Conservation (phyloP, 2,329 filamentous ascomycete genomes). For the Penicillium expansum region DNA sequence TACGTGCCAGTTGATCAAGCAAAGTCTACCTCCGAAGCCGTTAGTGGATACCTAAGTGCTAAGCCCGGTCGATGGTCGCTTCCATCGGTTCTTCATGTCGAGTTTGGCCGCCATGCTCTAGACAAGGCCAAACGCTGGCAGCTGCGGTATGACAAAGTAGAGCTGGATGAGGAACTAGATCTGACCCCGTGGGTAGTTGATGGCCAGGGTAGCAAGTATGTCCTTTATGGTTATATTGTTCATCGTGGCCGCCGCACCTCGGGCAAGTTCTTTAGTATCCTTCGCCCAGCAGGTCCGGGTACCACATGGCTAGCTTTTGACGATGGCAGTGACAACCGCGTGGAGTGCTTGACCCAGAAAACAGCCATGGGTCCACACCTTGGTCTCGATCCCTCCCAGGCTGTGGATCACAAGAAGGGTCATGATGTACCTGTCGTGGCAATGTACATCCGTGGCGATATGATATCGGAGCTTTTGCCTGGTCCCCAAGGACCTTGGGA, state of each 20-base stretch:
- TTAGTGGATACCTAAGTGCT: constrained; percentile 32
- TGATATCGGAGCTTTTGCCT: constrained; percentile 42
- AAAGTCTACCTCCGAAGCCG: constrained; percentile 38
- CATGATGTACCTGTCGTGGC: constrained; percentile 55
- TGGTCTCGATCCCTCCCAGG: constrained; percentile 44
- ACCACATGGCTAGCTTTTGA: constrained; percentile 60
- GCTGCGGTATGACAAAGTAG: constrained; percentile 56
- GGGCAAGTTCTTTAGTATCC: constrained; percentile 58
- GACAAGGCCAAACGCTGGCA: constrained; percentile 56
- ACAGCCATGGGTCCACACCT: constrained; percentile 54
- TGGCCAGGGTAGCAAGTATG: constrained; percentile 47
- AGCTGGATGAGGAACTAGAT: constrained; percentile 54
- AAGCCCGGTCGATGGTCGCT: constrained; percentile 43
- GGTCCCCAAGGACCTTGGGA: constrained; percentile 50
- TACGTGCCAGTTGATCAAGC: constrained; percentile 40
- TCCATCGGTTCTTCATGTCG: constrained; percentile 53
- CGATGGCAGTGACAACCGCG: constrained; percentile 54
- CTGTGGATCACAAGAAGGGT: constrained; percentile 42
- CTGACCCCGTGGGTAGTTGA: constrained; percentile 40
- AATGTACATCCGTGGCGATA: constrained; percentile 55
- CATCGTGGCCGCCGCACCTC: constrained; percentile 60
- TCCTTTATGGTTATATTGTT: constrained; percentile 59
- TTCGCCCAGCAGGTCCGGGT: constrained; percentile 56
- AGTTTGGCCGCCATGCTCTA: constrained; percentile 57
- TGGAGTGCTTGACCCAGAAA: constrained; percentile 56